These are phyloP conservation scores for Saposhnikovia divaricata DNA, from an alignment of 129 eudicot genomes.

Conservation along the genomic window DNA sequence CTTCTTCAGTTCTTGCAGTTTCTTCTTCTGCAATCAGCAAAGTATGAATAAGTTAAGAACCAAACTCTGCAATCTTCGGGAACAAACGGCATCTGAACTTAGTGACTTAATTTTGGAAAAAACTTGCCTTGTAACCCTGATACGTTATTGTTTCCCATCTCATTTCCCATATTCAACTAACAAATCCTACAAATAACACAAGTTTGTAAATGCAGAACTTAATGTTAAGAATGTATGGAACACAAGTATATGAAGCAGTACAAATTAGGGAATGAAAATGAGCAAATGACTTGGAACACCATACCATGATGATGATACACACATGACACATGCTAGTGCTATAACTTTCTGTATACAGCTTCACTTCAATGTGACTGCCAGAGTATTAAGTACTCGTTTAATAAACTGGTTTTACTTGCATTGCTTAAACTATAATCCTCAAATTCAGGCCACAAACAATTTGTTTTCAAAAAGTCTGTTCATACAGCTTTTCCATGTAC, in stretches of 20 bases:
- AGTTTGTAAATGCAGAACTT: neutral
- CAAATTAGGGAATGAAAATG: neutral
- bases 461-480: constrained; percentile 2
- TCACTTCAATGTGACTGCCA: constrained; percentile 16
- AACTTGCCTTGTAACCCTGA: constrained; percentile 20
- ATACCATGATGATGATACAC: constrained; percentile 28
- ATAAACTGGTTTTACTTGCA: neutral
- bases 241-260: constrained; percentile 5
- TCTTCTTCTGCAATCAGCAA: constrained; percentile 23
- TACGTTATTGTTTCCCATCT: constrained; percentile 26
- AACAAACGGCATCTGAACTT: neutral
- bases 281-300: constrained; percentile 4
- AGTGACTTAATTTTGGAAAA: neutral
- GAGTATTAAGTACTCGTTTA: constrained; percentile 28
- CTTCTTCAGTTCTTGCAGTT: constrained; percentile 12
- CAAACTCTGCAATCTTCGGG: neutral
- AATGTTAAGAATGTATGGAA: neutral
- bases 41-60: neutral
- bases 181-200: constrained; percentile 16
- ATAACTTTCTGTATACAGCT: constrained; percentile 16
- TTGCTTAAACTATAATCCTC: constrained; percentile 22
- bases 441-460: constrained; percentile 5
- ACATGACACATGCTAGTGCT: constrained; percentile 17
- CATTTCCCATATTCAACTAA: constrained; percentile 15
- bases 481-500: neutral